phyloP scores from a whole-genome alignment of 2,329 filamentous ascomycete species.

The Colletotrichum liriopes region DNA sequence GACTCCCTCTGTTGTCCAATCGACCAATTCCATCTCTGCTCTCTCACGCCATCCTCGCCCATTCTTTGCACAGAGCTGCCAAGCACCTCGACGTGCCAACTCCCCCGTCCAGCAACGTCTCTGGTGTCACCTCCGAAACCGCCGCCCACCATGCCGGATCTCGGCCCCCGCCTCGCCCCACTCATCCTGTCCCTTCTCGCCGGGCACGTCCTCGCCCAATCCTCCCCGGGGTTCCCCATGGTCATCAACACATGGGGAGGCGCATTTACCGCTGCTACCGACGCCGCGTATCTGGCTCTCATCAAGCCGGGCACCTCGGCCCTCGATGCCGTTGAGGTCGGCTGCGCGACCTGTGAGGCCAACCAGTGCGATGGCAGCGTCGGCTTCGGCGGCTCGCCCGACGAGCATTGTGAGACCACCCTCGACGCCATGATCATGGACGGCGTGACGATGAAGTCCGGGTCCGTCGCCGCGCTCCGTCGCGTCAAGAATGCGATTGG shows the following conservation, averaged over 20 bases:
- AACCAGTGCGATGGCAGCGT: slow-evolving; percentile 70
- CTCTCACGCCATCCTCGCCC: slow-evolving; percentile 7
- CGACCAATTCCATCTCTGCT: slow-evolving; percentile 11
- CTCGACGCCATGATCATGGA: slow-evolving; percentile 74
- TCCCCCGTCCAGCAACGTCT: neutral
- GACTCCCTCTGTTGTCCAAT: neutral
- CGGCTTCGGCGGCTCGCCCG: slow-evolving; percentile 69
- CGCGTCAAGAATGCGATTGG: slow-evolving; percentile 64
- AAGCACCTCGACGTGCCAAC: neutral
- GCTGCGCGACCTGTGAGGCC: slow-evolving; percentile 66
- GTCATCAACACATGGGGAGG: slow-evolving; percentile 71
- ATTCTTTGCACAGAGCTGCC: neutral
- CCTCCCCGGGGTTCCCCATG: slow-evolving; percentile 61
- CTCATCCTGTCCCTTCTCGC: slow-evolving; percentile 41
- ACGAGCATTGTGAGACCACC: slow-evolving; percentile 71
- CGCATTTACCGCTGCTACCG: slow-evolving; percentile 66
- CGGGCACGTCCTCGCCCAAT: slow-evolving; percentile 39
- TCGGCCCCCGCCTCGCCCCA: slow-evolving; percentile 30
- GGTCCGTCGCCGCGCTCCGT: slow-evolving; percentile 67
- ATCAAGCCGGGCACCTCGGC: slow-evolving; percentile 53
- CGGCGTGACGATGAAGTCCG: slow-evolving; percentile 66
- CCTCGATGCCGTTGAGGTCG: slow-evolving; percentile 67
- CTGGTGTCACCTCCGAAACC: slow-evolving; percentile 4
- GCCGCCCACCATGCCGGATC: slow-evolving; percentile 26
- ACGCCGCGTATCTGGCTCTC: slow-evolving; percentile 63